Conservation (phyloP, 192 early-diverging fungal species). For the Neocallimastix lanati region DNA sequence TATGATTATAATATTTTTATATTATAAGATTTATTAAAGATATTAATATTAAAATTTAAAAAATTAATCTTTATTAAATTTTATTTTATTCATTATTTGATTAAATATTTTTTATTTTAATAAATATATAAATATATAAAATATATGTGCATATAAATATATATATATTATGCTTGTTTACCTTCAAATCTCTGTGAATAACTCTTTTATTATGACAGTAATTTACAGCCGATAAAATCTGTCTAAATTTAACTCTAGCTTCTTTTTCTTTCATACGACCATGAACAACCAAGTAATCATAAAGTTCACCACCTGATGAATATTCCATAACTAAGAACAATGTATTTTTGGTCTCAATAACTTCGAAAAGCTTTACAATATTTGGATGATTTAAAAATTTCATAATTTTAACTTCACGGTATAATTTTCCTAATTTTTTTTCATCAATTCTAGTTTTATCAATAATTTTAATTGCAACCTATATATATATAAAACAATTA, state of each 20-base stretch:
- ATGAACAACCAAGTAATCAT: constrained; percentile 82
- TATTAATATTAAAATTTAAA: too few relatives aligned
- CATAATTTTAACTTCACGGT: constrained; percentile 44
- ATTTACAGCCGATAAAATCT: constrained; percentile 36
- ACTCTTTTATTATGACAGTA: constrained; percentile 44
- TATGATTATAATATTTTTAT: too few relatives aligned
- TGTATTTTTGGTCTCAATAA: constrained; percentile 72
- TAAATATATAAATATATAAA: too few relatives aligned
- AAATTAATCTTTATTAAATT: too few relatives aligned
- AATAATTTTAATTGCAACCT: constrained; percentile 44
- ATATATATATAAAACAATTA: too few relatives aligned
- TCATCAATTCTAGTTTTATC: constrained; percentile 40
- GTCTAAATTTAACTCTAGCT: constrained; percentile 31
- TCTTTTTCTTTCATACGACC: constrained; percentile 52
- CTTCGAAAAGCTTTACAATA: constrained; percentile 71
- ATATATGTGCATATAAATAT: background rate
- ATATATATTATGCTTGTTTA: constrained; percentile 9
- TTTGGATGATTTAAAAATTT: constrained; percentile 57
- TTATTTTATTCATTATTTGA: too few relatives aligned
- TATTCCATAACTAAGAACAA: constrained; percentile 93
- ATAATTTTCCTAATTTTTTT: constrained; percentile 36
- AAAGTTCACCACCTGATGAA: constrained; percentile 85
- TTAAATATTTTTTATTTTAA: too few relatives aligned
- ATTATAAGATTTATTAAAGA: too few relatives aligned
- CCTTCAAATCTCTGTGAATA: constrained; percentile 42